A percentile compares a stretch with the other conserved stretches of the same genome.
These are phyloP conservation scores for Acacia melanoxylon DNA, from an alignment of 306 rosid species.

Conservation along the genomic window DNA sequence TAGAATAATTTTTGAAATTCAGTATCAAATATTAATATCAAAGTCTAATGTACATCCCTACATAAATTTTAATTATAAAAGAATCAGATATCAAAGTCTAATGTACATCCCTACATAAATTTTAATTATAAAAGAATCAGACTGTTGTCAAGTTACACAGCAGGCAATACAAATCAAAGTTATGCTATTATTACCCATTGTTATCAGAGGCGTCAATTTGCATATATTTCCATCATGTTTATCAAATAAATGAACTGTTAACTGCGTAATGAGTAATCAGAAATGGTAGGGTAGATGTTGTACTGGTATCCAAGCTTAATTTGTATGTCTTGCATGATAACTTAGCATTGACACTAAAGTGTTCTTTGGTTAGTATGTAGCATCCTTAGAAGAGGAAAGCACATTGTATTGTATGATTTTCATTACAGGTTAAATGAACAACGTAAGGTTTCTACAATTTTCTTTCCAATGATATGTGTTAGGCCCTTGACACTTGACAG, in stretches of 20 bases:
- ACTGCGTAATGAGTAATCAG: background rate
- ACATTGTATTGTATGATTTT: background rate
- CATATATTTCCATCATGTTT: background rate
- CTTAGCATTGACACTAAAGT: background rate
- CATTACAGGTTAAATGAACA: background rate
- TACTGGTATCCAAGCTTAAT: background rate
- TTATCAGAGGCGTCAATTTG: background rate
- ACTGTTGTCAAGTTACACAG: constrained; percentile 1
- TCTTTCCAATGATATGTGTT: background rate
- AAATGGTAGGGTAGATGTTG: background rate
- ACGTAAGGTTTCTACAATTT: background rate
- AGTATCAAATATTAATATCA: background rate
- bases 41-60: background rate
- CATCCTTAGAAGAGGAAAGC: constrained; percentile 2
- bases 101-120: background rate
- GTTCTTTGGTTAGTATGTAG: background rate
- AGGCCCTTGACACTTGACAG: too few relatives aligned
- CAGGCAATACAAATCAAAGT: background rate
- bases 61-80: background rate
- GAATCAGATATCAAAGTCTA: background rate
- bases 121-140: background rate
- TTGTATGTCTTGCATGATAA: background rate
- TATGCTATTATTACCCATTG: background rate
- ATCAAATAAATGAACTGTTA: background rate
- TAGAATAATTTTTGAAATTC: background rate